phyloP scores from a whole-genome alignment of 208 protist genomes.

The Leishmania major region DNA sequence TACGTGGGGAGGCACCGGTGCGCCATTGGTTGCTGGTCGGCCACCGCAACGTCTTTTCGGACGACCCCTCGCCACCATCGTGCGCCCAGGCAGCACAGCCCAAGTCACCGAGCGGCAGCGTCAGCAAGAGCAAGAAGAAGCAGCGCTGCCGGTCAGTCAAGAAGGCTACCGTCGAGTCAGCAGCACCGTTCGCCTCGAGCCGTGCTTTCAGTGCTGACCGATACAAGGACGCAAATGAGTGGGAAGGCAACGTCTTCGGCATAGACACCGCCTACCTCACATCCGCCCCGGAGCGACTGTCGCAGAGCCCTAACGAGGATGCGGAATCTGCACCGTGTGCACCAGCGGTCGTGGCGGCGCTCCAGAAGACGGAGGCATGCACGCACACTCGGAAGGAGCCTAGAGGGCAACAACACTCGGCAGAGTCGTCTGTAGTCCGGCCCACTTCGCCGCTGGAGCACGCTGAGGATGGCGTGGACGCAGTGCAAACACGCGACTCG shows the following conservation, averaged over 20 bases:
- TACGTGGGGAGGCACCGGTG: background rate
- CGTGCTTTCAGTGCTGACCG: background rate
- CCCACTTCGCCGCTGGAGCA: background rate
- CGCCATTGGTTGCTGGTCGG: slow-evolving; percentile 6
- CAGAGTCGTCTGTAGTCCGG: background rate
- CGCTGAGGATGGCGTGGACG: background rate
- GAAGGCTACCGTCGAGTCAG: background rate
- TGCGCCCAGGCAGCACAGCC: background rate
- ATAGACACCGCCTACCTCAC: background rate
- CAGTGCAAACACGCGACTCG: background rate
- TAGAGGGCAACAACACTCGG: background rate
- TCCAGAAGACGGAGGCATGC: background rate
- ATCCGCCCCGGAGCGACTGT: background rate
- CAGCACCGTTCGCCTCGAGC: background rate
- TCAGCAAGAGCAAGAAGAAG: background rate
- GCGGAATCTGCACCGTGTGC: background rate
- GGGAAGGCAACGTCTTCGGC: background rate
- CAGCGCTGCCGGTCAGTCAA: background rate
- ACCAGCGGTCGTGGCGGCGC: background rate
- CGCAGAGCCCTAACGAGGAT: background rate
- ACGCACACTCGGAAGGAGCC: background rate
- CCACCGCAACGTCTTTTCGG: background rate
- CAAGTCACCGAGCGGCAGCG: background rate
- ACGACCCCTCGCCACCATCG: background rate
- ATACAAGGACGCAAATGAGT: background rate